Evolutionary conservation across 75 land plant genomes (phyloP).

Genomic region (Cryptomeria japonica): DNA sequence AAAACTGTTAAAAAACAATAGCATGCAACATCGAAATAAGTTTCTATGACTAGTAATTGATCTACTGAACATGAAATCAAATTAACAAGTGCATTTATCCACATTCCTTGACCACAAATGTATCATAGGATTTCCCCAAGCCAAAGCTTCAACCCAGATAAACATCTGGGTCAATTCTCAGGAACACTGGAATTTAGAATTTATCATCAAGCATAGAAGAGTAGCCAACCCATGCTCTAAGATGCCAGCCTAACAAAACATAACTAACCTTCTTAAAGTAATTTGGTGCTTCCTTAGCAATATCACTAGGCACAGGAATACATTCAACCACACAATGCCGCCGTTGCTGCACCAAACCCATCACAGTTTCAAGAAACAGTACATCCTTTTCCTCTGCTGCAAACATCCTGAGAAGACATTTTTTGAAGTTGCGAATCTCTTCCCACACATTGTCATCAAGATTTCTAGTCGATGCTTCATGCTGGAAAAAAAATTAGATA

Average conservation of each 20-base stretch:
- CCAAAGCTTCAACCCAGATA: neutral
- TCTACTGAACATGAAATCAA: neutral
- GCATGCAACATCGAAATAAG: neutral
- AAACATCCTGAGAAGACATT: constrained; percentile 94
- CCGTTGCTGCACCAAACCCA: constrained; percentile 66
- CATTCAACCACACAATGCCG: constrained; percentile 95
- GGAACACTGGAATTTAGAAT: neutral
- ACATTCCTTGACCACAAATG: neutral
- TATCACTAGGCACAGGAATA: constrained; percentile 72
- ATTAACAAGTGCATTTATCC: neutral
- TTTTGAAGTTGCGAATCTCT: constrained; percentile 96
- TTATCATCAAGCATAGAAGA: neutral
- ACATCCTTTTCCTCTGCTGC: constrained; percentile 74
- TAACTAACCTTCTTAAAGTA: constrained; percentile 91
- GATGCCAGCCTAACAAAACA: neutral
- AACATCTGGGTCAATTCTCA: neutral
- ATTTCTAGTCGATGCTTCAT: constrained; percentile 83
- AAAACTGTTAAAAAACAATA: neutral
- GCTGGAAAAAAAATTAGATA: constrained; percentile 47
- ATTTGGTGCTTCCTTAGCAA: constrained; percentile 76
- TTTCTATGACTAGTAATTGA: neutral
- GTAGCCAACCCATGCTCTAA: neutral
- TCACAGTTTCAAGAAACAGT: constrained; percentile 85
- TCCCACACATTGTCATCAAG: constrained; percentile 91
- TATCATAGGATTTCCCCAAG: neutral